Evolutionary conservation across 139 green algal genomes (phyloP).

Genomic region (Spirogloea muscicola): DNA sequence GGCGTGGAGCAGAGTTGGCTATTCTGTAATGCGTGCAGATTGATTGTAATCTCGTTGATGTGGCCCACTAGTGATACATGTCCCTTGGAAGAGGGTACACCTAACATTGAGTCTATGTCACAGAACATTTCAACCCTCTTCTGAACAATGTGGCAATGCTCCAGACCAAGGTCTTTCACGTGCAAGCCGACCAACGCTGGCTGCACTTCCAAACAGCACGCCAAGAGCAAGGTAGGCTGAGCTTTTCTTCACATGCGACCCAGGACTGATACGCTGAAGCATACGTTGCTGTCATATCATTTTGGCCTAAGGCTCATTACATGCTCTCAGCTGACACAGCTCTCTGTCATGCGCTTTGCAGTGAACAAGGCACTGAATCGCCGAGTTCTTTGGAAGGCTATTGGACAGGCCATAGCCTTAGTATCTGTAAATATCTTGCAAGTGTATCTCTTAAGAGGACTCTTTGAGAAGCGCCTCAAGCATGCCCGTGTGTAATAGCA

Average conservation of each 20-base stretch:
- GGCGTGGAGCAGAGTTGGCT: constrained; percentile 2
- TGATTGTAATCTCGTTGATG: no score
- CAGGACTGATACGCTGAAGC: not conserved
- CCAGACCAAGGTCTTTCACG: no score
- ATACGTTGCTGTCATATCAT: not conserved
- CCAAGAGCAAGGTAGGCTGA: no score
- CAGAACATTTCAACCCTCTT: no score
- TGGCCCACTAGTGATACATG: no score
- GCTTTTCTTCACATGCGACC: no score
- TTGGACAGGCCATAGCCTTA: not conserved
- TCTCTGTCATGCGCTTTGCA: not conserved
- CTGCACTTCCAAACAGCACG: no score
- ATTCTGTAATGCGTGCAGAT: not conserved
- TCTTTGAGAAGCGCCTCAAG: not conserved
- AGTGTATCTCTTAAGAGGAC: constrained; percentile 2
- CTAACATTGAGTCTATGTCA: no score
- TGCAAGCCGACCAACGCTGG: no score
- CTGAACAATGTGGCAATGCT: no score
- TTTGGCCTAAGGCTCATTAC: not conserved
- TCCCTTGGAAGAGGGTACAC: no score
- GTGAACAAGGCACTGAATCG: not conserved
- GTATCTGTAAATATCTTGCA: not conserved
- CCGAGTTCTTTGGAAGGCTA: constrained; percentile 2
- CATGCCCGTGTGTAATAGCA: constrained; percentile 4
- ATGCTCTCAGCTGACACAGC: not conserved